A percentile compares a stretch with the other conserved stretches of the same genome.
Evolutionary conservation across 2,329 filamentous ascomycete genomes (phyloP).

Genomic region (Penicillium expansum): DNA sequence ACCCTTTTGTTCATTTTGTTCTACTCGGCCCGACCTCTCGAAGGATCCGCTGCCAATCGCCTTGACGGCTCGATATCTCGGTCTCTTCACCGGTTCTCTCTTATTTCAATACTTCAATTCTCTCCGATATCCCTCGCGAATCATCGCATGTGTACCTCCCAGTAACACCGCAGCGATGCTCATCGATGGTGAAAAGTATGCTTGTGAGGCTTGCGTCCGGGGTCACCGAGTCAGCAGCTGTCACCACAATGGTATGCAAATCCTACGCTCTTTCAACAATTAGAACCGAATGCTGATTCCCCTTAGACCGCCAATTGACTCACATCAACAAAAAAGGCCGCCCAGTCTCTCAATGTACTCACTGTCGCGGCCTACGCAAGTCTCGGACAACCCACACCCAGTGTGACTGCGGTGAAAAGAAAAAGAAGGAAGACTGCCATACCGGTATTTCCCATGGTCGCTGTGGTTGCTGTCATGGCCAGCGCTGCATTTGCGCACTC

Average conservation of each 20-base stretch:
- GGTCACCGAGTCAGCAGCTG: constrained; percentile 99
- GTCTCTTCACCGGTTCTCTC: constrained; percentile 10
- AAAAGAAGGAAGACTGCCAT: constrained; percentile 55
- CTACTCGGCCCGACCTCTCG: constrained; percentile 25
- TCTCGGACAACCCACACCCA: constrained; percentile 91
- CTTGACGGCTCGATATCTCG: constrained; percentile 32
- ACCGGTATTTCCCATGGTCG: constrained; percentile 38
- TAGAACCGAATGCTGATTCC: constrained; percentile 10
- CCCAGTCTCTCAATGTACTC: constrained; percentile 94
- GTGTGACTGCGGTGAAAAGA: constrained; percentile 94
- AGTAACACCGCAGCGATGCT: constrained; percentile 58
- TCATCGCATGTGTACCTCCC: constrained; percentile 41
- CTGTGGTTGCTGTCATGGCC: constrained; percentile 56
- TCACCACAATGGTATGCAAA: constrained; percentile 81
- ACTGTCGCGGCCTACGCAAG: constrained; percentile 95
- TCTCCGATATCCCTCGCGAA: constrained; percentile 28
- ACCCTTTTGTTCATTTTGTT: constrained; percentile 32
- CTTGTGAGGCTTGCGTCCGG: constrained; percentile 96
- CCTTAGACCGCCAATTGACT: constrained; percentile 78
- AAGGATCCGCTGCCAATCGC: constrained; percentile 24
- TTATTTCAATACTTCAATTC: constrained; percentile 18
- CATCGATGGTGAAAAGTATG: constrained; percentile 94
- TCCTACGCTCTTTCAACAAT: neutral
- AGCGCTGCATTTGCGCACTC: constrained; percentile 59
- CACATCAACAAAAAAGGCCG: constrained; percentile 98